Conservation (phyloP, 345 rosid genomes). For the Moricandia arvensis region DNA sequence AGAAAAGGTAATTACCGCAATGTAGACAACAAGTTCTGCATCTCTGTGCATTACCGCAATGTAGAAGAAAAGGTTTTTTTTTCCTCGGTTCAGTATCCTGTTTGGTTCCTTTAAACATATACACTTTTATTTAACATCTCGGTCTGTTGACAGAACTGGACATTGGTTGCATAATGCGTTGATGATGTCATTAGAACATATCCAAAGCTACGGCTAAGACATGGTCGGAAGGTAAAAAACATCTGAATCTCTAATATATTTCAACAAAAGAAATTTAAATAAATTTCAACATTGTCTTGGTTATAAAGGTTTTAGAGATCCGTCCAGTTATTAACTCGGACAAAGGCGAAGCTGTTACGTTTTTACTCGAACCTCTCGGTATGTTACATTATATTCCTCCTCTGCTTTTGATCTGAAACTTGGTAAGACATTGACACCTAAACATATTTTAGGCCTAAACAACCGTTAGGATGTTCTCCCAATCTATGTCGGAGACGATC, state of each 20-base stretch:
- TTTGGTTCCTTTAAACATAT: neutral
- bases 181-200: constrained; percentile 50
- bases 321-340: constrained; percentile 93
- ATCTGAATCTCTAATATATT: neutral
- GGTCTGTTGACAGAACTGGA: constrained; percentile 53
- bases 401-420: constrained; percentile 1
- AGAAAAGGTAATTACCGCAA: no score
- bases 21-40: no score
- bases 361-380: constrained; percentile 95
- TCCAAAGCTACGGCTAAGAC: constrained; percentile 60
- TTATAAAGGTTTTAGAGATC: constrained; percentile 77
- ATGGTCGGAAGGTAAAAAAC: constrained; percentile 69
- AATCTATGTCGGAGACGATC: constrained; percentile 92
- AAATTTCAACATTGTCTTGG: neutral
- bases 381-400: neutral
- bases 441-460: constrained; percentile 49
- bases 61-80: no score
- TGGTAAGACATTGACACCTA: neutral
- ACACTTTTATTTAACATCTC: neutral
- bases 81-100: neutral
- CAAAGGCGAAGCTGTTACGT: constrained; percentile 88
- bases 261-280: neutral
- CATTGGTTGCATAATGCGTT: constrained; percentile 54
- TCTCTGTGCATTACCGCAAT: no score
- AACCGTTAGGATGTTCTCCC: constrained; percentile 83